Evolutionary conservation across 2,329 filamentous ascomycete species (phyloP).

Genomic region (Aspergillaceae sp.): DNA sequence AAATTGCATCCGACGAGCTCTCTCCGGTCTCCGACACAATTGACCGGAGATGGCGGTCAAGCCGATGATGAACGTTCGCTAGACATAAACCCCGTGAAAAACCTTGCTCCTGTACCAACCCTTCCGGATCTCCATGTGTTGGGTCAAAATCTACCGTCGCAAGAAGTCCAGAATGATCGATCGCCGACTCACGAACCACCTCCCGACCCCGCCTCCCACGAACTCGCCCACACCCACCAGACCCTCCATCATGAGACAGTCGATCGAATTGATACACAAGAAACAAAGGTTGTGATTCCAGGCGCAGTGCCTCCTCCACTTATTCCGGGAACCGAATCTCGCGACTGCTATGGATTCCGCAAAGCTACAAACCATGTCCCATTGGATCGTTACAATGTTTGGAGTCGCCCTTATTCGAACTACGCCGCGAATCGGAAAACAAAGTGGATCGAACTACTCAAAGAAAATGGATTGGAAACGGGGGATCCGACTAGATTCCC

Average conservation of each 20-base stretch:
- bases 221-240: neutral
- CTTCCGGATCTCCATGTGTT: conserved; percentile 6
- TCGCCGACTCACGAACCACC: conserved; percentile 3
- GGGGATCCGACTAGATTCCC: conserved; percentile 70
- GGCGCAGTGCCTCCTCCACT: conserved; percentile 33
- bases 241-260: conserved; percentile 1
- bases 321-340: conserved; percentile 28
- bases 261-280: neutral
- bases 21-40: conserved; percentile 17
- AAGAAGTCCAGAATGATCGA: neutral
- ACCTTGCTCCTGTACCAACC: conserved; percentile 14
- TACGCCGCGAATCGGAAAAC: conserved; percentile 65
- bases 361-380: conserved; percentile 76
- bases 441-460: conserved; percentile 76
- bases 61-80: conserved; percentile 12
- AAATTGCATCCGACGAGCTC: conserved; percentile 23
- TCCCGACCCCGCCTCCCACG: conserved; percentile 1
- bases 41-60: conserved; percentile 18
- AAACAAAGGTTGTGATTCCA: conserved; percentile 23
- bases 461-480: conserved; percentile 64
- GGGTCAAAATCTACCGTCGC: conserved; percentile 1
- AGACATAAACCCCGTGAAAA: conserved; percentile 12
- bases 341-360: conserved; percentile 87
- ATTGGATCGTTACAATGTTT: conserved; percentile 68
- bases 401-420: conserved; percentile 65